phyloP scores from a whole-genome alignment of 1,284 basidiomycete genomes.

The Cutaneotrichosporon sp. region DNA sequence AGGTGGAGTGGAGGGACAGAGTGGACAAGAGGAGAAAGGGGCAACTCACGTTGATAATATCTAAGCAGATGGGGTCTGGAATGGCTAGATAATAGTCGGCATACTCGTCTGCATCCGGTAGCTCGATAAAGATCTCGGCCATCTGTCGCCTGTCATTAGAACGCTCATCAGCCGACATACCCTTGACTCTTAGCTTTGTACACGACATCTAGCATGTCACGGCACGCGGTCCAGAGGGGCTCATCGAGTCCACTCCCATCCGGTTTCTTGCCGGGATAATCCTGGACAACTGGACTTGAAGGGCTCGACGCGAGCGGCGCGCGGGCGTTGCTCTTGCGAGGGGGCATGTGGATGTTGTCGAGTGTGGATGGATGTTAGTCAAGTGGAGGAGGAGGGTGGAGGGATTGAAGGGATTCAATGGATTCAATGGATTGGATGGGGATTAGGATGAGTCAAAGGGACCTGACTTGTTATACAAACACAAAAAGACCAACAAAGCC shows the following conservation, averaged over 20 bases:
- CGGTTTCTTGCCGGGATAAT: slow-evolving; percentile 38
- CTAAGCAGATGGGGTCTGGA: slow-evolving; percentile 49
- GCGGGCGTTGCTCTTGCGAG: slow-evolving; percentile 30
- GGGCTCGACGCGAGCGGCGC: slow-evolving; percentile 21
- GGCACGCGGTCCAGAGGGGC: slow-evolving; percentile 42
- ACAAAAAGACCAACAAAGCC: neutral
- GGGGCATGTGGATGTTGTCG: slow-evolving; percentile 20
- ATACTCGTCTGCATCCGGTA: slow-evolving; percentile 43
- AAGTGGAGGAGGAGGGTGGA: neutral
- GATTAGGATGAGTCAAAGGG: too few relatives aligned
- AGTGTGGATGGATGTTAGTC: slow-evolving; percentile 8
- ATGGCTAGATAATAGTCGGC: slow-evolving; percentile 51
- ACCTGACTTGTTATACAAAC: neutral
- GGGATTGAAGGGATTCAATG: neutral
- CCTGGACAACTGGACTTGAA: slow-evolving; percentile 26
- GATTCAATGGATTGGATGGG: too few relatives aligned
- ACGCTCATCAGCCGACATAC: slow-evolving; percentile 29
- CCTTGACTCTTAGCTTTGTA: slow-evolving; percentile 43
- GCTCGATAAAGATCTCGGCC: slow-evolving; percentile 42
- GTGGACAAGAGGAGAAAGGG: neutral
- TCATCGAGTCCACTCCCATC: slow-evolving; percentile 33
- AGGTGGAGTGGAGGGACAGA: neutral
- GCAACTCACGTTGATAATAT: slow-evolving; percentile 45
- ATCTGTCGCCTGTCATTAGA: slow-evolving; percentile 33
- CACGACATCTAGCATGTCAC: slow-evolving; percentile 43